Evolutionary conservation across 352 stramenopile genomes (phyloP), one percentile per base, ranked within the genome.

Genomic region (Aphanomyces invadans): DNA sequence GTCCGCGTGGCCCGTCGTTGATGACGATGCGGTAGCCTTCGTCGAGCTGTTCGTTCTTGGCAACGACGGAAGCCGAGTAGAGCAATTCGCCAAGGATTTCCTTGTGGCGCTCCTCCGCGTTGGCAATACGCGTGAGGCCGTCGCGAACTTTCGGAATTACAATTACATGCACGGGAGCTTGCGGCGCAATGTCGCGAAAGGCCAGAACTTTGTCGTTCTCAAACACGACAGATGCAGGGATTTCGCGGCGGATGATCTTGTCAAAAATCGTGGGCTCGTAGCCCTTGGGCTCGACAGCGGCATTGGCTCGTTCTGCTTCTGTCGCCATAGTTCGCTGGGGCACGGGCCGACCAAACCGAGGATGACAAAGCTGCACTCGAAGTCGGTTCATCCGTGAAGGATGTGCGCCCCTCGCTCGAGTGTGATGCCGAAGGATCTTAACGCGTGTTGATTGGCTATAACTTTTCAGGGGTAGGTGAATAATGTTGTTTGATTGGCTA

Each of bases 101-200:
- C 74, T 98, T 96, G 75, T 99, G 93, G 65, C 89, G 84, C 65
- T 97, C 88, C 36, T 94, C 75, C 12, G 81, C 97, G 65, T 92
- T 81, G 28, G 78, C 78, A 53, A 99, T 80, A 63, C 95, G 82
- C 23, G 94, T 97, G 54, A 99, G 79, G 9, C 93, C 92, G 62
- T 96, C 84, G 17, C 95, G 79, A 71, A 87, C 73, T 78, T 98
- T 99, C 19, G 97, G 97, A 70, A 99, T 99, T 39, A 99, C 81
- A 29, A 99, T 74, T 32, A 99, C 87, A 73, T 99, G 97, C 38
- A 95, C 92, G 0, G 95, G 95, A 56, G 96, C 94, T 63, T 96
- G 83, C 45, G 97, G 96, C 72, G 90, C 97, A 54, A 99, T 97
- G 78, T 99, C 96, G 65, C 97, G 96, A 76, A 99, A 99, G n/a